Evolutionary conservation across 2,329 filamentous ascomycete genomes (phyloP).

Genomic region (Didymosphaeria variabile): DNA sequence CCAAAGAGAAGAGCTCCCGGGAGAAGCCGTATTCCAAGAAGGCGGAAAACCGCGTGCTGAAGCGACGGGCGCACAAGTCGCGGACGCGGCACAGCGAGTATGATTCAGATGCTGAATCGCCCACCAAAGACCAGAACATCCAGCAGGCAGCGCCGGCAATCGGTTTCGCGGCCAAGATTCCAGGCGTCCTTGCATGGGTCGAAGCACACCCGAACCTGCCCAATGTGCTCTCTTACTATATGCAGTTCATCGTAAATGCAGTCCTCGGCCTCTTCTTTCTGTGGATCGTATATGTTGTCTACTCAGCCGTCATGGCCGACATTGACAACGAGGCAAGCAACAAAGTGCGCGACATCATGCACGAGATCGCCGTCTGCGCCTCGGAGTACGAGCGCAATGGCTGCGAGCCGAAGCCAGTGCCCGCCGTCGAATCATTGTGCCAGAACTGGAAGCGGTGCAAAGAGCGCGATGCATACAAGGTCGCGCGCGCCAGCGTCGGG

Average conservation of each 20-base stretch:
- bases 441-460: conserved; percentile 87
- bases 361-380: conserved; percentile 77
- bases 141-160: conserved; percentile 18
- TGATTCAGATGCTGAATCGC: conserved; percentile 36
- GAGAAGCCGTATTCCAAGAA: conserved; percentile 47
- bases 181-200: conserved; percentile 67
- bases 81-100: conserved; percentile 30
- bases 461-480: conserved; percentile 79
- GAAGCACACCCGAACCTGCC: conserved; percentile 72
- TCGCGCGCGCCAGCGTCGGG: conserved; percentile 81
- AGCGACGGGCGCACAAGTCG: conserved; percentile 45
- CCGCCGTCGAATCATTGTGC: conserved; percentile 77
- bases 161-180: conserved; percentile 44
- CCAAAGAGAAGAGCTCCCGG: conserved; percentile 48
- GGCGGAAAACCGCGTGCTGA: conserved; percentile 50
- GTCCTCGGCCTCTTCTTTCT: conserved; percentile 65
- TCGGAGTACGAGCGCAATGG: conserved; percentile 78
- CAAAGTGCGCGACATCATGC: conserved; percentile 73
- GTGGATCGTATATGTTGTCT: conserved; percentile 75
- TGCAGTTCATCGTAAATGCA: conserved; percentile 72
- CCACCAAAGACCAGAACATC: conserved; percentile 10
- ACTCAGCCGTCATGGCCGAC: conserved; percentile 76
- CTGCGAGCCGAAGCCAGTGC: conserved; percentile 74
- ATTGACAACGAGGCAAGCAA: conserved; percentile 76
- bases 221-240: conserved; percentile 71